Percentiles rank a stretch among this genome's conserved stretches.
phyloP scores from a whole-genome alignment of 345 rosid species.

The Pelargonium nanum region DNA sequence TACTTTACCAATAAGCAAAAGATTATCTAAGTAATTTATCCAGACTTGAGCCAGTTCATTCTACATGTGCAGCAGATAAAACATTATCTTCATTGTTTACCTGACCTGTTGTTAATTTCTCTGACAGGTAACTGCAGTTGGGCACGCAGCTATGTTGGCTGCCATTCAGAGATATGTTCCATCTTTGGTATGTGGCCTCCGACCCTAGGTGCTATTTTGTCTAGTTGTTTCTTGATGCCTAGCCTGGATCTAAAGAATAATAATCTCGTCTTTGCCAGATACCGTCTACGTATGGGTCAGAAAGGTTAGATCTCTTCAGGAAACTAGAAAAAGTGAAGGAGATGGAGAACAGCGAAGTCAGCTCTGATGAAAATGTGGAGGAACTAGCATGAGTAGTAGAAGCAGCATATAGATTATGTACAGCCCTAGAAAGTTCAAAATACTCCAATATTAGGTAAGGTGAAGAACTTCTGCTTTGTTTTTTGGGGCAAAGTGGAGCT shows the following conservation, averaged over 20 bases:
- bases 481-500: slow-evolving; percentile 1
- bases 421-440: slow-evolving; percentile 7
- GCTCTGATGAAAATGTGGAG: slow-evolving; percentile 38
- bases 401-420: slow-evolving; percentile 9
- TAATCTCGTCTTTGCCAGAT: too few relatives aligned
- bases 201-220: slow-evolving; percentile 6
- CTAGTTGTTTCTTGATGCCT: background rate
- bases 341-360: slow-evolving; percentile 42
- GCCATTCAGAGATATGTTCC: slow-evolving; percentile 92
- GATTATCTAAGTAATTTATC: too few relatives aligned
- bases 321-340: slow-evolving; percentile 85
- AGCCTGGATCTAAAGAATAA: background rate
- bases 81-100: too few relatives aligned
- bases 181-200: slow-evolving; percentile 43
- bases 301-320: slow-evolving; percentile 80
- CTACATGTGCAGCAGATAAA: background rate
- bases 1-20: too few relatives aligned
- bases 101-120: background rate
- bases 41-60: background rate
- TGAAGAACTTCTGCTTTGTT: background rate
- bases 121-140: slow-evolving; percentile 87
- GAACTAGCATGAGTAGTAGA: slow-evolving; percentile 31
- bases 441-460: background rate
- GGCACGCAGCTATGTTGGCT: slow-evolving; percentile 94
- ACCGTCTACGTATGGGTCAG: slow-evolving; percentile 89